phyloP scores from a whole-genome alignment of 2,329 filamentous ascomycete species.

The Coniella lustricola region DNA sequence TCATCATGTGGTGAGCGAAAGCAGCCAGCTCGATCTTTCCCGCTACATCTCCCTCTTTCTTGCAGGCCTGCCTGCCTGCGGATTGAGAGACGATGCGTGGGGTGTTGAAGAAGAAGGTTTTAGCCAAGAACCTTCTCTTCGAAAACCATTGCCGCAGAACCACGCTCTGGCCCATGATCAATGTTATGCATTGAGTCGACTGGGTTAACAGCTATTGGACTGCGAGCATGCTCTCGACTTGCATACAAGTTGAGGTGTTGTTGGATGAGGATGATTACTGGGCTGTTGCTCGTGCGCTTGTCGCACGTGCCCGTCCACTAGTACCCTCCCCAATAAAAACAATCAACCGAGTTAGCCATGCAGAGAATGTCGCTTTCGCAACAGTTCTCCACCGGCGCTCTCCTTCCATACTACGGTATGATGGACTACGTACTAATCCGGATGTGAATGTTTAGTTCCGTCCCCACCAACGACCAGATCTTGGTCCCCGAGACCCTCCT shows the following conservation, averaged over 20 bases:
- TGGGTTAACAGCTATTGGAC: slow-evolving; percentile 6
- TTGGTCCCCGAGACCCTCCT: slow-evolving; percentile 98
- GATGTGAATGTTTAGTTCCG: slow-evolving; percentile 58
- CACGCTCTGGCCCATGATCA: slow-evolving; percentile 21
- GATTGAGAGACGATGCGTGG: slow-evolving; percentile 54
- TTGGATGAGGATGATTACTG: slow-evolving; percentile 71
- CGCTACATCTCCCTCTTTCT: slow-evolving; percentile 49
- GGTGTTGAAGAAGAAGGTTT: slow-evolving; percentile 73
- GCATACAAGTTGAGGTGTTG: slow-evolving; percentile 56
- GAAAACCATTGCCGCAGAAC: slow-evolving; percentile 61
- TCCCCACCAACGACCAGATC: slow-evolving; percentile 91
- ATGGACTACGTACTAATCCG: slow-evolving; percentile 78
- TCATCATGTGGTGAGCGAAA: slow-evolving; percentile 26
- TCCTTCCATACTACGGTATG: slow-evolving; percentile 56
- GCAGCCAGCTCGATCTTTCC: slow-evolving; percentile 77
- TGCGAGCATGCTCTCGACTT: slow-evolving; percentile 45
- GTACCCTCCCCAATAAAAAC: slow-evolving; percentile 66
- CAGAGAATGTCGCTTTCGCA: slow-evolving; percentile 87
- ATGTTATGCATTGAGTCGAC: not conserved
- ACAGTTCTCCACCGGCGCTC: slow-evolving; percentile 90
- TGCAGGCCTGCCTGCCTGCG: slow-evolving; percentile 41
- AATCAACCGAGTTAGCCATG: slow-evolving; percentile 77
- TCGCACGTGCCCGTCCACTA: slow-evolving; percentile 15
- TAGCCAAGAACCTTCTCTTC: slow-evolving; percentile 54
- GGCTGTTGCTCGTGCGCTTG: slow-evolving; percentile 15